Base-by-base conservation (phyloP, 2,329 filamentous ascomycete genomes). In the Nemania sp. region DNA sequence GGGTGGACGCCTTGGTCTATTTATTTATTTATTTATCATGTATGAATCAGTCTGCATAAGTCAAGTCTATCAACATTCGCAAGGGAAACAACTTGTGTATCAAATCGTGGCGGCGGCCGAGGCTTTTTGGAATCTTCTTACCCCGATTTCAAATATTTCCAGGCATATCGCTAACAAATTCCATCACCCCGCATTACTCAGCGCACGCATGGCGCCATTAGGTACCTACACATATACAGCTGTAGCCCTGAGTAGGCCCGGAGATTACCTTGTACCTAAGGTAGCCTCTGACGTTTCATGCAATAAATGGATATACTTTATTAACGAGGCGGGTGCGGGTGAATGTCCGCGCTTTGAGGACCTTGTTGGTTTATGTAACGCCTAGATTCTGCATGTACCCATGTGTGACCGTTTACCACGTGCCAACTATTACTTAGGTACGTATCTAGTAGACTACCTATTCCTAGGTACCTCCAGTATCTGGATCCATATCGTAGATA, bases 151-250 rank as follows among this genome's bases (percentile, higher is more conserved):
- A 69, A 69, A 69, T 69, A 58, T 47, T 47, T 45, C 11, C 22
- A 38, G n/a, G 49, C 15, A 32, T 18, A 5, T 52, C 15, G n/a
- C 6, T 11, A 29, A 60, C n/a, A n/a, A 55, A 47, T 49, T 24
- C 27, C 24, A 15, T 22, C 58, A 68, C 68, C 69, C 69, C 69
- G 67, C 69, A 63, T 71, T 71, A 71, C 67, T 71, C 56, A 71
- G 69, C 69, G 47, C 20, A 32, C 69, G 47, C 35, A 41, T 41
- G 7, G 35, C 35, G 35, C 35, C 35, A 41, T 41, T 5, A 35
- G 32, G 32, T 11, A 41, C 35, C 35, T 32, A 32, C 29, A 32
- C n/a, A n/a, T n/a, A n/a, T n/a, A n/a, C n/a, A n/a, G n/a, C n/a
- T n/a, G n/a, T n/a, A n/a, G n/a, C n/a, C n/a, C n/a, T n/a, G n/a